A percentile compares a stretch with the other conserved stretches of the same genome.
Conservation (phyloP, 495 filamentous ascomycete genomes). For the Trichoderma reesei region DNA sequence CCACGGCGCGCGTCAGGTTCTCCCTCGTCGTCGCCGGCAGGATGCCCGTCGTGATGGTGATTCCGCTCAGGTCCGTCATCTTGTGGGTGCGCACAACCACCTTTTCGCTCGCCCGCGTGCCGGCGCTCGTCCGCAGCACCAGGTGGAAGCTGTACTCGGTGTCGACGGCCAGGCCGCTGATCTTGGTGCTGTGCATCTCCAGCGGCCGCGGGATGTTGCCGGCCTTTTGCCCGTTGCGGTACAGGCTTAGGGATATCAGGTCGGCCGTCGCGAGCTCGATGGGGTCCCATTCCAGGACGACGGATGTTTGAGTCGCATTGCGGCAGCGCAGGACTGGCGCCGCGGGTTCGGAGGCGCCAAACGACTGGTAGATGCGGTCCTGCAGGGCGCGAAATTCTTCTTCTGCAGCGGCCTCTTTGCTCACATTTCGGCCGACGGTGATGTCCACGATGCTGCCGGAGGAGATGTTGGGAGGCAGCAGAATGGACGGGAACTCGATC, state of each 20-base stretch:
- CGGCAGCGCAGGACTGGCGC: conserved; percentile 77
- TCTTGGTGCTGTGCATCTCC: conserved; percentile 86
- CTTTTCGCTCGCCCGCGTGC: conserved; percentile 73
- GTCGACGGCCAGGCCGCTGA: conserved; percentile 90
- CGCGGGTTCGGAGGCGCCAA: conserved; percentile 70
- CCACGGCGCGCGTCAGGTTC: conserved; percentile 59
- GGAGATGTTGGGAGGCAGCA: conserved; percentile 86
- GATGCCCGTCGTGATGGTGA: conserved; percentile 88
- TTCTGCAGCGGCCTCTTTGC: conserved; percentile 63
- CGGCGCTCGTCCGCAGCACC: conserved; percentile 82
- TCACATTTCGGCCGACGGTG: conserved; percentile 78
- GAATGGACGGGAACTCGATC: conserved; percentile 98
- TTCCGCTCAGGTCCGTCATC: conserved; percentile 95
- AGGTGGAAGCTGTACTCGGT: conserved; percentile 94
- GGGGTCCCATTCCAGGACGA: conserved; percentile 97
- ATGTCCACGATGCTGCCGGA: conserved; percentile 98
- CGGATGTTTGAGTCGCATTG: conserved; percentile 92
- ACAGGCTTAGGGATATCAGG: conserved; percentile 76
- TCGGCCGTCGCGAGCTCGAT: conserved; percentile 88
- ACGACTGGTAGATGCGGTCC: conserved; percentile 73
- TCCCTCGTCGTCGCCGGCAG: conserved; percentile 68
- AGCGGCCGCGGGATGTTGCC: conserved; percentile 82
- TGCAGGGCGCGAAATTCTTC: conserved; percentile 73
- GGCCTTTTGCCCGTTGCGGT: conserved; percentile 91
- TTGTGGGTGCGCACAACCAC: conserved; percentile 87